Conservation (phyloP, 192 early-diverging fungal species). For the Coemansia umbellata region DNA sequence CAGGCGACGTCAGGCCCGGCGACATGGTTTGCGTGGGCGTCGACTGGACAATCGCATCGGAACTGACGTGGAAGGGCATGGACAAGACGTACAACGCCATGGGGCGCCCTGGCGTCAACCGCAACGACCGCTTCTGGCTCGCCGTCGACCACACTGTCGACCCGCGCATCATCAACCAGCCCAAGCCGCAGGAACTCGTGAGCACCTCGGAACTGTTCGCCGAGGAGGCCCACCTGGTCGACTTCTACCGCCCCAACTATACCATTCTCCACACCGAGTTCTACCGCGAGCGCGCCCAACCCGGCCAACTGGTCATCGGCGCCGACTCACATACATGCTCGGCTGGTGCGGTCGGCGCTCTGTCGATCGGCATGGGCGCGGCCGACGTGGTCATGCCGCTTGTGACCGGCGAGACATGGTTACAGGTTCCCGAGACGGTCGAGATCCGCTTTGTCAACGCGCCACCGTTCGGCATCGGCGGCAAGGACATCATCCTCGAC, state of each 20-base stretch:
- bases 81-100: constrained; percentile 77
- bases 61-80: constrained; percentile 84
- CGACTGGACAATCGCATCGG: constrained; percentile 79
- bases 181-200: constrained; percentile 66
- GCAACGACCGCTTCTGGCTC: constrained; percentile 80
- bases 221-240: constrained; percentile 67
- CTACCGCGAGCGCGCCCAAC: constrained; percentile 78
- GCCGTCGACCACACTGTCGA: constrained; percentile 77
- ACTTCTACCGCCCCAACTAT: constrained; percentile 73
- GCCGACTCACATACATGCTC: constrained; percentile 82
- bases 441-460: constrained; percentile 70
- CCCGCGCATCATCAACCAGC: constrained; percentile 66
- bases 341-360: constrained; percentile 70
- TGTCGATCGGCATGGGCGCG: constrained; percentile 77
- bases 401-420: constrained; percentile 79
- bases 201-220: constrained; percentile 62
- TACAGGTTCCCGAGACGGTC: constrained; percentile 77
- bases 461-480: constrained; percentile 75
- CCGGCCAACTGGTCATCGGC: constrained; percentile 75
- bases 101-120: constrained; percentile 70
- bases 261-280: constrained; percentile 83
- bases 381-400: constrained; percentile 82
- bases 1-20: constrained; percentile 67
- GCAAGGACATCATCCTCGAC: constrained; percentile 78
- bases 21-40: constrained; percentile 79